A percentile compares a stretch with the other conserved stretches of the same genome.
phyloP scores from a whole-genome alignment of 1,284 basidiomycete genomes.

The Retiboletus flavoniger region DNA sequence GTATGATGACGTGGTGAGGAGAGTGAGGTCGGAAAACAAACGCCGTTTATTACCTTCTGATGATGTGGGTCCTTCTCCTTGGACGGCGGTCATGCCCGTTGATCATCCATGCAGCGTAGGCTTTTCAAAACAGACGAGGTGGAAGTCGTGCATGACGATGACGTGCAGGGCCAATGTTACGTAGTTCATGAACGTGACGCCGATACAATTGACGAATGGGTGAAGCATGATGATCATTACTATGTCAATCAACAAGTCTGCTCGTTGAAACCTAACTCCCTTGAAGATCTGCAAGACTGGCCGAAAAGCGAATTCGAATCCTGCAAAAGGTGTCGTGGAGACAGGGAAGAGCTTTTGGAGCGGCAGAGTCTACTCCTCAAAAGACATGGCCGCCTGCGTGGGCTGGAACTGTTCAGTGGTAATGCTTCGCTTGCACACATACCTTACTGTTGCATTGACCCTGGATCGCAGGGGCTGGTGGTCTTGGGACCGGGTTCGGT shows the following conservation, averaged over 20 bases:
- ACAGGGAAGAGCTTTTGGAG: constrained; percentile 31
- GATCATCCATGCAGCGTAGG: constrained; percentile 39
- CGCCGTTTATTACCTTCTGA: constrained; percentile 24
- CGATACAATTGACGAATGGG: constrained; percentile 46
- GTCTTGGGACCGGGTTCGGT: constrained; percentile 63
- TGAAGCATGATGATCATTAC: constrained; percentile 52
- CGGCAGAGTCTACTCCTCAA: constrained; percentile 34
- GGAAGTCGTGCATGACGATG: constrained; percentile 32
- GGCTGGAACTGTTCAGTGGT: constrained; percentile 68
- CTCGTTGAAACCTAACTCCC: constrained; percentile 15
- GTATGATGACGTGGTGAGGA: constrained; percentile 39
- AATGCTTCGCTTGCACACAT: constrained; percentile 9
- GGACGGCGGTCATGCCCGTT: background rate
- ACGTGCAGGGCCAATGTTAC: constrained; percentile 50
- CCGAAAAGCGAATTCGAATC: constrained; percentile 26
- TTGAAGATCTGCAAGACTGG: constrained; percentile 34
- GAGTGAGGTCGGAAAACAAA: constrained; percentile 14
- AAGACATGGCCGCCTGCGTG: constrained; percentile 45
- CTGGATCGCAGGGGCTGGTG: constrained; percentile 56
- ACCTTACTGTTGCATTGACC: constrained; percentile 9
- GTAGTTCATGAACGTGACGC: constrained; percentile 34
- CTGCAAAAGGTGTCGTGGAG: constrained; percentile 42
- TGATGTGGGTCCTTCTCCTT: constrained; percentile 29
- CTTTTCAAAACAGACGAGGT: constrained; percentile 41
- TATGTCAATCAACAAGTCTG: constrained; percentile 43